phyloP scores from a whole-genome alignment of 371 early-diverging fungal species.

The Rhizopus delemar region DNA sequence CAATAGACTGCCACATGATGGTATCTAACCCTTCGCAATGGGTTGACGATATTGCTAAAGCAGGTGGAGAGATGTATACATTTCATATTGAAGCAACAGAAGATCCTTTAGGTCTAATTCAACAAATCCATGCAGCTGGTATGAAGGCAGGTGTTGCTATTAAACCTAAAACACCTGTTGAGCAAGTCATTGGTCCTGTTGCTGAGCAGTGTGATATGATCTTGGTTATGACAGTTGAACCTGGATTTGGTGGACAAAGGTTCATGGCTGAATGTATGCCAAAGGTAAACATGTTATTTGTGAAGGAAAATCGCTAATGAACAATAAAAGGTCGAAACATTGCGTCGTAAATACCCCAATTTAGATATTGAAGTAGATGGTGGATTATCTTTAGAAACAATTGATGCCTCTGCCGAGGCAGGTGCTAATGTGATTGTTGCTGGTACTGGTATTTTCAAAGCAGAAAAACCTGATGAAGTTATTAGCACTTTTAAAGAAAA shows the following conservation, averaged over 20 bases:
- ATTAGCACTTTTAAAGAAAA: conserved; percentile 71
- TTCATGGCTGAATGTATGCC: conserved; percentile 88
- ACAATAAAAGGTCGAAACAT: conserved; percentile 40
- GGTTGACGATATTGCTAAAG: conserved; percentile 92
- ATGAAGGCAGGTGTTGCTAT: conserved; percentile 96
- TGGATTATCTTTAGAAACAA: conserved; percentile 87
- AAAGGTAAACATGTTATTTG: conserved; percentile 61
- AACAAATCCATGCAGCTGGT: conserved; percentile 75
- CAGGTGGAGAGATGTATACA: conserved; percentile 89
- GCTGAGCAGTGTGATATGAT: conserved; percentile 85
- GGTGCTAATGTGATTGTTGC: conserved; percentile 99
- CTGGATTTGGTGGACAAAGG: conserved; percentile 96
- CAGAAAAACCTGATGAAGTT: conserved; percentile 70
- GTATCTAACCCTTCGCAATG: conserved; percentile 91
- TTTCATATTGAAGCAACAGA: conserved; percentile 95
- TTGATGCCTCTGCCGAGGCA: conserved; percentile 83
- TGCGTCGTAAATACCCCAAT: conserved; percentile 82
- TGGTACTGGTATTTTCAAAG: conserved; percentile 94
- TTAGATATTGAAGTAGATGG: conserved; percentile 98
- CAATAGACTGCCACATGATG: conserved; percentile 96
- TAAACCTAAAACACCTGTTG: conserved; percentile 89
- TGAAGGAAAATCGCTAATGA: not conserved
- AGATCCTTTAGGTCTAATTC: conserved; percentile 75
- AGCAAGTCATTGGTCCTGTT: conserved; percentile 65
- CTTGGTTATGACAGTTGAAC: conserved; percentile 98